phyloP scores from a whole-genome alignment of 345 rosid genomes.

The Acer negundo region DNA sequence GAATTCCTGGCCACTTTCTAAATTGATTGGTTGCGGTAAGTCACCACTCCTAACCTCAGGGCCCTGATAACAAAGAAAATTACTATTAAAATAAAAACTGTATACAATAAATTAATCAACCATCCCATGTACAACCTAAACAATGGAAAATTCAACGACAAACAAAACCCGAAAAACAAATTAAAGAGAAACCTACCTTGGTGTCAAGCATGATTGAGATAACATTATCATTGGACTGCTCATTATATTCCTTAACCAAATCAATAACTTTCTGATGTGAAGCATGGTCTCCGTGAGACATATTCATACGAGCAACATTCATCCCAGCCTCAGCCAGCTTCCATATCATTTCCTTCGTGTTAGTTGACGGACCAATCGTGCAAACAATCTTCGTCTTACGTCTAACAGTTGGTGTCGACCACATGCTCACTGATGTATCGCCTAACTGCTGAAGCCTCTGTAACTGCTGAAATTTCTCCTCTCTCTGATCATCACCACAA shows the following conservation, averaged over 20 bases:
- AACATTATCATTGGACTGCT: slow-evolving; percentile 79
- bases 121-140: slow-evolving; percentile 3
- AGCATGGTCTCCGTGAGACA: slow-evolving; percentile 99
- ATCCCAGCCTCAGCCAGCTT: slow-evolving; percentile 97
- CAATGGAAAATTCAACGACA: background rate
- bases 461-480: slow-evolving; percentile 48
- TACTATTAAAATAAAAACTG: background rate
- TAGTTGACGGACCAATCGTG: slow-evolving; percentile 94
- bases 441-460: slow-evolving; percentile 59
- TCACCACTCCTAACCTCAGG: slow-evolving; percentile 99
- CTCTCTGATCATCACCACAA: slow-evolving; percentile 38
- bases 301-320: slow-evolving; percentile 96
- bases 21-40: slow-evolving; percentile 84
- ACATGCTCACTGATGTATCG: slow-evolving; percentile 67
- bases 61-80: slow-evolving; percentile 50
- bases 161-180: slow-evolving; percentile 10
- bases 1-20: slow-evolving; percentile 82
- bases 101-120: background rate
- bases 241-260: slow-evolving; percentile 97
- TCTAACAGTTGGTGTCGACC: slow-evolving; percentile 81
- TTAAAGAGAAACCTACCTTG: slow-evolving; percentile 54
- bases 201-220: slow-evolving; percentile 99
- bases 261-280: slow-evolving; percentile 97
- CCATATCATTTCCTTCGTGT: slow-evolving; percentile 97
- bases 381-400: slow-evolving; percentile 98